These are phyloP conservation scores for Trypethelium eluteriae DNA, from an alignment of 495 filamentous ascomycete species.

Conservation along the genomic window DNA sequence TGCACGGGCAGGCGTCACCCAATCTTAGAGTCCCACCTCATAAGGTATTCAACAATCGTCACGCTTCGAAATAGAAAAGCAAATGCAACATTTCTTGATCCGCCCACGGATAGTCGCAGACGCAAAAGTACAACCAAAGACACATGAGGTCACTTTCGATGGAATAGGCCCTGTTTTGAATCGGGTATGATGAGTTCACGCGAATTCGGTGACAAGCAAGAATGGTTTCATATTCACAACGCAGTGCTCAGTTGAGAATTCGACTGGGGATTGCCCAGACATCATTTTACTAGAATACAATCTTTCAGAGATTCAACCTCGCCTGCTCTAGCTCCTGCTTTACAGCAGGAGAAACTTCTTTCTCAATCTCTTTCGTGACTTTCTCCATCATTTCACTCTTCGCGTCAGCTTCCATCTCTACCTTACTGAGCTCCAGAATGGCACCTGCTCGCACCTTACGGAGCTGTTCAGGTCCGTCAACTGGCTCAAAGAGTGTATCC, in stretches of 20 bases:
- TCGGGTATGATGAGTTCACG: too few species aligned
- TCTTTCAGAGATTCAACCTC: background rate
- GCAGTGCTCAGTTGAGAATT: background rate
- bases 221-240: background rate
- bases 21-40: background rate
- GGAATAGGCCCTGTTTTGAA: too few species aligned
- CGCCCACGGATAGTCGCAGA: too few species aligned
- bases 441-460: conserved; percentile 26
- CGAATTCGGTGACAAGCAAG: background rate
- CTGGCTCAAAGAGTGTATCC: conserved; percentile 23
- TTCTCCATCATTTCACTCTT: background rate
- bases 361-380: conserved; percentile 14
- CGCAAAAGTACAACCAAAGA: too few species aligned
- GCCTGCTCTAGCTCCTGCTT: conserved; percentile 12
- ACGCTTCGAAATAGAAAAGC: background rate
- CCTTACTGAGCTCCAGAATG: conserved; percentile 16
- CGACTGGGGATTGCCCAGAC: background rate
- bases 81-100: background rate
- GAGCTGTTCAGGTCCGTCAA: conserved; percentile 26
- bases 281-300: background rate
- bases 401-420: conserved; percentile 6
- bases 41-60: background rate
- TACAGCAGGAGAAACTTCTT: conserved; percentile 7
- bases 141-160: too few species aligned
- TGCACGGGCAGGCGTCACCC: background rate